These are phyloP conservation scores for Amanita rubescens DNA, from an alignment of 768 basidiomycete genomes.

Conservation along the genomic window DNA sequence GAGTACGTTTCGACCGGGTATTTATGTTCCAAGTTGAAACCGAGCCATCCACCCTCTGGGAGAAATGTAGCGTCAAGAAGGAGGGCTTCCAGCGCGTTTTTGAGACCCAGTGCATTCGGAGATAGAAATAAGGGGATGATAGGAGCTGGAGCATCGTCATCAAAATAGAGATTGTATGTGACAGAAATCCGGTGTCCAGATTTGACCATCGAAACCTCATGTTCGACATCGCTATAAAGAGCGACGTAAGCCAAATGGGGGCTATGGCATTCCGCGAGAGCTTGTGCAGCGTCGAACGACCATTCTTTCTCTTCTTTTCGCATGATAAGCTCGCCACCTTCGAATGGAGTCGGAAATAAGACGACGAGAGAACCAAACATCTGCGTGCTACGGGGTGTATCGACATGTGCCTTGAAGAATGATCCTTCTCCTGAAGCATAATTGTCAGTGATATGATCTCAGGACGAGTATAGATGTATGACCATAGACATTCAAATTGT, in stretches of 20 bases:
- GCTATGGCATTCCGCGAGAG: conserved; percentile 2
- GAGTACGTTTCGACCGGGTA: conserved; percentile 24
- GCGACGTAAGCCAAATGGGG: conserved; percentile 27
- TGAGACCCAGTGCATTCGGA: conserved; percentile 10
- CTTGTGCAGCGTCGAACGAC: conserved; percentile 29
- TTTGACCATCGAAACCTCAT: conserved; percentile 25
- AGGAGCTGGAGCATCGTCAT: neutral
- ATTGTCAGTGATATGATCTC: too few species aligned
- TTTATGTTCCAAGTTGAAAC: conserved; percentile 17
- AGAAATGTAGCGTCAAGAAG: conserved; percentile 21
- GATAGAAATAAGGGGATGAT: neutral
- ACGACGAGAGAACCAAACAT: conserved; percentile 50
- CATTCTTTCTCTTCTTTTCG: conserved; percentile 23
- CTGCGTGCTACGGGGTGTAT: conserved; percentile 18
- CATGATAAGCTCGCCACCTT: conserved; percentile 37
- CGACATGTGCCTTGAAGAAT: conserved; percentile 3
- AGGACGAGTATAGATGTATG: too few species aligned
- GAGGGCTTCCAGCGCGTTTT: conserved; percentile 17
- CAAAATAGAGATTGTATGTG: conserved; percentile 33
- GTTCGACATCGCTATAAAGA: conserved; percentile 33
- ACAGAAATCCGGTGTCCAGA: conserved; percentile 34
- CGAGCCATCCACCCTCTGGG: conserved; percentile 25
- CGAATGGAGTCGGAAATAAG: conserved; percentile 36
- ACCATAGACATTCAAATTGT: conserved; percentile 30
- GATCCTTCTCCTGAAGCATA: too few species aligned